Percentiles rank a stretch among this genome's conserved stretches.
Conservation (phyloP, 1,284 basidiomycete genomes). For the Sphaerobolus stellatus region DNA sequence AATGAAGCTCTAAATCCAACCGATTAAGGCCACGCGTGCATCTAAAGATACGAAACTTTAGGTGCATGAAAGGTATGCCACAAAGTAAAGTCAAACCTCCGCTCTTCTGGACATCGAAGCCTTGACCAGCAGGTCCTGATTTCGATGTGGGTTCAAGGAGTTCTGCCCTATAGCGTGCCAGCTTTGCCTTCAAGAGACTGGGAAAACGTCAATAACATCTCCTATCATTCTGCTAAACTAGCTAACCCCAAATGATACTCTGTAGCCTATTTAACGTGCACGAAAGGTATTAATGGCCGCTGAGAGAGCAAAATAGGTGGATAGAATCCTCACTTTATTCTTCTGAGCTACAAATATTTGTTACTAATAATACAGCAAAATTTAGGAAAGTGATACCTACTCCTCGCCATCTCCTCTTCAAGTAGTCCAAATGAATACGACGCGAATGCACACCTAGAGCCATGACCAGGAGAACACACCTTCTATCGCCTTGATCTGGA, state of each 20-base stretch:
- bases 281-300: conserved; percentile 12
- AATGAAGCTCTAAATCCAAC: background rate
- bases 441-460: background rate
- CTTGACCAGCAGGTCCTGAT: conserved; percentile 79
- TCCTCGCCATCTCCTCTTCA: conserved; percentile 92
- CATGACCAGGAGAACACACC: conserved; percentile 49
- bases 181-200: conserved; percentile 79
- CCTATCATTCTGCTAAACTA: too few species aligned
- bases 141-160: conserved; percentile 84
- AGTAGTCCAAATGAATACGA: conserved; percentile 10
- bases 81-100: conserved; percentile 44
- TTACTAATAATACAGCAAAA: conserved; percentile 13
- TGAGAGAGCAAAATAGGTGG: background rate
- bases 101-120: conserved; percentile 93
- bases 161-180: conserved; percentile 89
- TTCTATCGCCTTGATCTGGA: conserved; percentile 90
- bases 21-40: conserved; percentile 90
- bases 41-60: conserved; percentile 46
- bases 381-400: conserved; percentile 48
- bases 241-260: conserved; percentile 78
- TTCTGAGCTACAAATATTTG: conserved; percentile 70
- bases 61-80: background rate
- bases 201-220: background rate
- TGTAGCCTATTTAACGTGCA: conserved; percentile 58
- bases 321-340: conserved; percentile 62